Evolutionary conservation across 2,329 filamentous ascomycete genomes (phyloP).

Genomic region (Gaeumannomyces tritici): DNA sequence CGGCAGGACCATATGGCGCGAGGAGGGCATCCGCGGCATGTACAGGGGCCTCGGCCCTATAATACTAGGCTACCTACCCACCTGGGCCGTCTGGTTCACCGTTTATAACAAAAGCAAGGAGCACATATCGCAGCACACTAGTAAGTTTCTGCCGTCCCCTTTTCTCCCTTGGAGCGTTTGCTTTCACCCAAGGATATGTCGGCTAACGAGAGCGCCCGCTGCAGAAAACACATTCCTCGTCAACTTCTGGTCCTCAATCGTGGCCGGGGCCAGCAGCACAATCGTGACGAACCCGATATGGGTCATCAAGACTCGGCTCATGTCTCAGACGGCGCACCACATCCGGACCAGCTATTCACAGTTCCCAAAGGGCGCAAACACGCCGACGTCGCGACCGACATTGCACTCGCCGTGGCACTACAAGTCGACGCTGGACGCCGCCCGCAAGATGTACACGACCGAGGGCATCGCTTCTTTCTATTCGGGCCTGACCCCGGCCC

Average conservation of each 20-base stretch:
- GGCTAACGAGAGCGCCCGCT: background rate
- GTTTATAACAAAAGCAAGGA: conserved; percentile 87
- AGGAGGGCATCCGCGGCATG: conserved; percentile 83
- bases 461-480: conserved; percentile 91
- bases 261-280: conserved; percentile 87
- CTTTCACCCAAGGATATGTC: background rate
- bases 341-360: conserved; percentile 33
- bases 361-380: conserved; percentile 40
- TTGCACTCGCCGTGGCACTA: conserved; percentile 82
- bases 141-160: conserved; percentile 31
- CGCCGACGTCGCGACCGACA: conserved; percentile 43
- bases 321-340: conserved; percentile 67
- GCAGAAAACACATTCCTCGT: conserved; percentile 67
- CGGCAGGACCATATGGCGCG: conserved; percentile 71
- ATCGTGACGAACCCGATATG: conserved; percentile 95
- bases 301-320: conserved; percentile 97
- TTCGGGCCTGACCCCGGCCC: conserved; percentile 82
- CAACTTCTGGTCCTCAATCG: conserved; percentile 81
- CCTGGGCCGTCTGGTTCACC: conserved; percentile 97
- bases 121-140: conserved; percentile 56
- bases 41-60: conserved; percentile 93
- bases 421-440: conserved; percentile 78
- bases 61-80: conserved; percentile 89
- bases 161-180: background rate
- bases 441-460: conserved; percentile 86